Base-by-base conservation (phyloP, 306 rosid genomes). In the Quercus glauca region DNA sequence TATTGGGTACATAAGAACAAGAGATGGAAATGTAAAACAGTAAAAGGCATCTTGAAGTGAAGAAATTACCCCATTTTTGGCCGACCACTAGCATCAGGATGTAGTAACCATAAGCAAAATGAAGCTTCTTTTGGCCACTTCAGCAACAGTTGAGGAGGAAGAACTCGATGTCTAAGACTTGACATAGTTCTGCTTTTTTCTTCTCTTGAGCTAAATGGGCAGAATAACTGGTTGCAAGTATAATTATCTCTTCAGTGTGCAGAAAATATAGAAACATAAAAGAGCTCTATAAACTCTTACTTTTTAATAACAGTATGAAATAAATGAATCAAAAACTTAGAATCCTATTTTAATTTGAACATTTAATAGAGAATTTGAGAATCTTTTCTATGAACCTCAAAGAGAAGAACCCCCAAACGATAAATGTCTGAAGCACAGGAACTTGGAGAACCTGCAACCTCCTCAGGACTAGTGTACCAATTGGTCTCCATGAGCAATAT, bases 61-160 rank as follows among this genome's bases (percentile, higher is more conserved):
- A 74, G 77, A 74, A 80, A 73, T 82, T 83, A 95, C 99, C 98
- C 90, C 21, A 89, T 81, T 61, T 91, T 89, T 33, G 98, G 99
- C 69, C 99, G 94, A 74, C 92, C 86, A 71, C 78, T 86, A 43
- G 98, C 97, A 76, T 95, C 98, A 0, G 99, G 99, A 79, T 95
- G 99, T 55, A 95, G 92, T 78, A 95, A 85, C 98, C 90, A 91
- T 81, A 95, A 86, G 86, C 99, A 93, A 91, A 91, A 95, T 18
- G 98, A 91, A 84, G 99, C 99, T 90, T 91, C 97, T 86, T 91
- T 95, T 23, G 98, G 94, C 97, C 99, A 95, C 80, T 93, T 95
- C 80, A 87, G 88, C 83, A 95, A 94, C 79, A 95, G 73, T n/a
- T 89, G 98, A n/a, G 99, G 97, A 83, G 99, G 98, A 85, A 95